These are phyloP conservation scores for Xerophyta viscosa DNA, from an alignment of 106 monocot genomes.

Conservation along the genomic window DNA sequence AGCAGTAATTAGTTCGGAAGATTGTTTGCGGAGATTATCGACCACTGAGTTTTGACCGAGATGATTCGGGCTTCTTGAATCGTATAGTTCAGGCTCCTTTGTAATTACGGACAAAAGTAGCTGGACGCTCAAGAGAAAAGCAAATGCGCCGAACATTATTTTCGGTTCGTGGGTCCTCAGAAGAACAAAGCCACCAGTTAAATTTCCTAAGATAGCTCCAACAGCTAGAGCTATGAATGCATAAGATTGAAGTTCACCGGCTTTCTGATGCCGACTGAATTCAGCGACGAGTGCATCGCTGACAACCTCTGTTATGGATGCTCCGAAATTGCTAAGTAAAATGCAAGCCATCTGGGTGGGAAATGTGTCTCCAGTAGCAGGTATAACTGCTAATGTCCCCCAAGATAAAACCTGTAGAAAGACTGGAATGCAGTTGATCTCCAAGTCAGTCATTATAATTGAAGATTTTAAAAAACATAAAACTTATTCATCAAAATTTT, in stretches of 20 bases:
- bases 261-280: constrained; percentile 40
- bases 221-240: constrained; percentile 61
- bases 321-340: constrained; percentile 68
- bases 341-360: constrained; percentile 60
- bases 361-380: constrained; percentile 32
- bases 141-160: constrained; percentile 49
- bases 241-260: constrained; percentile 63
- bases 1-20: constrained; percentile 32
- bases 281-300: constrained; percentile 68
- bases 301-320: constrained; percentile 71
- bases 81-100: constrained; percentile 27
- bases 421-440: constrained; percentile 23
- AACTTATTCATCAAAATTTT: no score
- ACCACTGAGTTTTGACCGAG: constrained; percentile 21
- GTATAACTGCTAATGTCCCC: constrained; percentile 57
- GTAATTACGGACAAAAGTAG: constrained; percentile 54
- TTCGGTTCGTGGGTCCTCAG: constrained; percentile 49
- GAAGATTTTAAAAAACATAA: no score
- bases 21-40: constrained; percentile 46
- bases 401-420: constrained; percentile 71
- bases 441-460: no score
- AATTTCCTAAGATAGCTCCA: constrained; percentile 63
- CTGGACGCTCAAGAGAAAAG: constrained; percentile 53
- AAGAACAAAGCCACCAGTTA: constrained; percentile 61
- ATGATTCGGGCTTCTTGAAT: constrained; percentile 2